phyloP scores from a whole-genome alignment of 2,329 filamentous ascomycete genomes.

The Alternaria brassicae region DNA sequence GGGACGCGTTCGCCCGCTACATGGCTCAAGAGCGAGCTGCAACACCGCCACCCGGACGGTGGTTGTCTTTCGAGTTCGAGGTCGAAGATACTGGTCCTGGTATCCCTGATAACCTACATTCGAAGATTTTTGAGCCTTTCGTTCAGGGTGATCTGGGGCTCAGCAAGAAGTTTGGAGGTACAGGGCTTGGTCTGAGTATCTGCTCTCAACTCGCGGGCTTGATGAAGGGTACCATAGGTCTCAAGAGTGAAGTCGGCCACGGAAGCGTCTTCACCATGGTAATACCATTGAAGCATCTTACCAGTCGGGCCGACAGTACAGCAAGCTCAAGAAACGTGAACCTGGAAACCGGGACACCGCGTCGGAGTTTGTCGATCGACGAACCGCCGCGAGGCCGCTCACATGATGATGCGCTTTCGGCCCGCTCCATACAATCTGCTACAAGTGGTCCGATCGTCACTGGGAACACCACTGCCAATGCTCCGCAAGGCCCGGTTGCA shows the following conservation, averaged over 20 bases:
- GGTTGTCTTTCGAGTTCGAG: slow-evolving; percentile 84
- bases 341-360: slow-evolving; percentile 30
- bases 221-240: slow-evolving; percentile 78
- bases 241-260: slow-evolving; percentile 74
- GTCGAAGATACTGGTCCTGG: slow-evolving; percentile 89
- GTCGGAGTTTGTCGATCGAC: slow-evolving; percentile 39
- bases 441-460: slow-evolving; percentile 29
- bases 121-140: slow-evolving; percentile 91
- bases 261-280: slow-evolving; percentile 84
- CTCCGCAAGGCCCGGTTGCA: slow-evolving; percentile 42
- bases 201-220: slow-evolving; percentile 83
- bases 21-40: slow-evolving; percentile 47
- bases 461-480: slow-evolving; percentile 19
- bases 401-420: slow-evolving; percentile 43
- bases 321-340: slow-evolving; percentile 49
- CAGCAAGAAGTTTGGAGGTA: slow-evolving; percentile 89
- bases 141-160: slow-evolving; percentile 90
- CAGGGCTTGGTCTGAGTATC: slow-evolving; percentile 86
- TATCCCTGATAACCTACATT: slow-evolving; percentile 77
- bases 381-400: slow-evolving; percentile 27
- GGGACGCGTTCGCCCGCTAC: slow-evolving; percentile 45
- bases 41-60: slow-evolving; percentile 65
- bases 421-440: slow-evolving; percentile 43
- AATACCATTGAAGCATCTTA: slow-evolving; percentile 80
- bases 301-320: slow-evolving; percentile 67